Evolutionary conservation across 2,329 filamentous ascomycete species (phyloP), one percentile per base, ranked within the genome.

Genomic region (Coleophoma eucalyptorum): DNA sequence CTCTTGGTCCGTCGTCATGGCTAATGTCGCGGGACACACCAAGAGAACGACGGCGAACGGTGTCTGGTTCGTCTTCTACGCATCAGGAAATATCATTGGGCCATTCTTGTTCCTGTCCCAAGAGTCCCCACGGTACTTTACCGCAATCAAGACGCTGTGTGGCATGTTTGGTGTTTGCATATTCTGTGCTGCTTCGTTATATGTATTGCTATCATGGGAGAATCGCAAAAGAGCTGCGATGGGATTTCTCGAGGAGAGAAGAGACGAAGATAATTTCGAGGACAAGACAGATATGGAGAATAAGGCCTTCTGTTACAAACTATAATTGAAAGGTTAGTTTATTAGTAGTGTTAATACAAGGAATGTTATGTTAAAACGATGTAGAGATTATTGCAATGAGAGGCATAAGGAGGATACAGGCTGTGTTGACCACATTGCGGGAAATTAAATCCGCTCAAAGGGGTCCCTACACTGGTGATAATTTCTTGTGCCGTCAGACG

Each of bases 31-130:
- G 0, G 87, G 87, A 0, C 78, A 85, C 20, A 89, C 86, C 0
- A 90, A 90, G 70, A 89, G 89, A 72, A 86, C 81, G 54, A 82
- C 85, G 60, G 87, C 86, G 74, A 83, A 86, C 0, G 80, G 82
- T 0, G 81, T 82, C 0, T 83, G 87, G 2, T 90, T 89, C 55
- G 83, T 87, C 0, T 84, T 83, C 0, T 89, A 89, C 61, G 87
- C 84, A 46, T 80, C 89, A 13, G 79, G 86, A 3, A 90, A 90
- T 58, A 89, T 90, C 48, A 80, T 89, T 26, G 86, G 86, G 0
- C 86, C 86, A 4, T 84, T 87, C 66, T 70, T 89, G 21, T 77
- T 90, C 32, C 78, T 78, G 57, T 82, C 77, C n/a, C 71, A 84
- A 65, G 83, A 84, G 54, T 67, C 62, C 0, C 62, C 76, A 43